These are phyloP conservation scores for Volvox carteri DNA, from an alignment of 163 green algal species.

Conservation along the genomic window DNA sequence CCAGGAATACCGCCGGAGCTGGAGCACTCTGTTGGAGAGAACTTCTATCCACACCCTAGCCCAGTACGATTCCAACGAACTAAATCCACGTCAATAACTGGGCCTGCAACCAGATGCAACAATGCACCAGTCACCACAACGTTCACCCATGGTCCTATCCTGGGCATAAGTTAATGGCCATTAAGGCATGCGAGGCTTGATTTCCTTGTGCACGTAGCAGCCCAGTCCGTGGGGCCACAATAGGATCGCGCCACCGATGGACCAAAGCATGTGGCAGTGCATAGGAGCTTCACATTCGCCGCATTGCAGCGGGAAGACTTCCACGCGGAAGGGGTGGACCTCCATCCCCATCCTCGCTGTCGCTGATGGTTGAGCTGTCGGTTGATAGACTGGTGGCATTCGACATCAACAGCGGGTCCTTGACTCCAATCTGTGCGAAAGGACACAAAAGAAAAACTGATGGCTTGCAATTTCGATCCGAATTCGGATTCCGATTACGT, in stretches of 20 bases:
- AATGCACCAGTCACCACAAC: too few species aligned
- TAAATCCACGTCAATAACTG: too few species aligned
- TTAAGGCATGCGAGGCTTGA: too few species aligned
- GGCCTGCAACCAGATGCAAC: too few species aligned
- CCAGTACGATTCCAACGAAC: too few species aligned
- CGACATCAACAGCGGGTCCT: constrained; percentile 27
- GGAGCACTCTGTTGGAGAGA: too few species aligned
- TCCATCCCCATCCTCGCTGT: neutral
- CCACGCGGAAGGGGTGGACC: neutral
- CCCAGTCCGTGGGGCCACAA: too few species aligned
- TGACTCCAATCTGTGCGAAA: constrained; percentile 31
- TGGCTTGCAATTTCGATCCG: neutral
- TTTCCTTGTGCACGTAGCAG: neutral
- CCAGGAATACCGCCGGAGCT: too few species aligned
- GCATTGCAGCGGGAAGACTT: neutral
- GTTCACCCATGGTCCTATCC: too few species aligned
- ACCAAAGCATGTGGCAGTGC: neutral
- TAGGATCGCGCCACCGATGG: neutral
- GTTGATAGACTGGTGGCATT: constrained; percentile 39
- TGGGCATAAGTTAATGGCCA: too few species aligned
- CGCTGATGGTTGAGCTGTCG: neutral
- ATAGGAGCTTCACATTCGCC: neutral
- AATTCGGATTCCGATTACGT: neutral
- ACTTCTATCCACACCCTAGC: too few species aligned
- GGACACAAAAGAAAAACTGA: neutral